A percentile compares a stretch with the other conserved stretches of the same genome.
Conservation (phyloP, 495 filamentous ascomycete genomes). For the Durotheca rogersii region DNA sequence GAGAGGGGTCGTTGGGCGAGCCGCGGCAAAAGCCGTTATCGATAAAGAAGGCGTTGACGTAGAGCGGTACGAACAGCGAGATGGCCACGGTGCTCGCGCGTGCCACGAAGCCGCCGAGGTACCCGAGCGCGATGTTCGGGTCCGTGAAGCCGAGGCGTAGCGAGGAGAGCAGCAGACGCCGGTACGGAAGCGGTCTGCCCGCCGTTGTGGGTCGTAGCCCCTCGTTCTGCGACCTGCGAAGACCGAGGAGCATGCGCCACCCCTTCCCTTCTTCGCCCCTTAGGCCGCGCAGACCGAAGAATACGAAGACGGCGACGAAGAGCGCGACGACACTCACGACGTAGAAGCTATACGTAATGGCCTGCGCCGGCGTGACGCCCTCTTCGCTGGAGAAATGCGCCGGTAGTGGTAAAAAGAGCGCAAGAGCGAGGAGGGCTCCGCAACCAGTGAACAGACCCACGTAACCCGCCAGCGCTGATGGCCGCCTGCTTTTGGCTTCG, state of each 20-base stretch:
- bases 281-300: slow-evolving; percentile 76
- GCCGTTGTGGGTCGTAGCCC: not conserved
- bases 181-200: slow-evolving; percentile 43
- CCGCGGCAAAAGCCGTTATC: slow-evolving; percentile 73
- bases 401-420: slow-evolving; percentile 82
- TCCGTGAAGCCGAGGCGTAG: slow-evolving; percentile 72
- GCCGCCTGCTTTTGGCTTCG: slow-evolving; percentile 31
- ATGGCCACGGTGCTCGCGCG: slow-evolving; percentile 95
- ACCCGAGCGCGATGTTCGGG: slow-evolving; percentile 77
- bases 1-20: slow-evolving; percentile 55
- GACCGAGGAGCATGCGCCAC: slow-evolving; percentile 54
- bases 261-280: slow-evolving; percentile 77
- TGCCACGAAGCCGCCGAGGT: slow-evolving; percentile 92
- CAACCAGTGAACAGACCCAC: slow-evolving; percentile 92
- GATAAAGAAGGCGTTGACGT: slow-evolving; percentile 86
- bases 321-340: slow-evolving; percentile 73
- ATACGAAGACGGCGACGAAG: slow-evolving; percentile 69
- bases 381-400: slow-evolving; percentile 66
- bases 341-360: slow-evolving; percentile 81
- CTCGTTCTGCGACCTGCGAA: slow-evolving; percentile 26
- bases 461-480: slow-evolving; percentile 74
- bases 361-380: slow-evolving; percentile 63
- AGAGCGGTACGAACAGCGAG: slow-evolving; percentile 89
- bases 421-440: slow-evolving; percentile 81
- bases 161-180: slow-evolving; percentile 60